Conservation (phyloP, 140 eudicot genomes). For the Flaveria floridana region DNA sequence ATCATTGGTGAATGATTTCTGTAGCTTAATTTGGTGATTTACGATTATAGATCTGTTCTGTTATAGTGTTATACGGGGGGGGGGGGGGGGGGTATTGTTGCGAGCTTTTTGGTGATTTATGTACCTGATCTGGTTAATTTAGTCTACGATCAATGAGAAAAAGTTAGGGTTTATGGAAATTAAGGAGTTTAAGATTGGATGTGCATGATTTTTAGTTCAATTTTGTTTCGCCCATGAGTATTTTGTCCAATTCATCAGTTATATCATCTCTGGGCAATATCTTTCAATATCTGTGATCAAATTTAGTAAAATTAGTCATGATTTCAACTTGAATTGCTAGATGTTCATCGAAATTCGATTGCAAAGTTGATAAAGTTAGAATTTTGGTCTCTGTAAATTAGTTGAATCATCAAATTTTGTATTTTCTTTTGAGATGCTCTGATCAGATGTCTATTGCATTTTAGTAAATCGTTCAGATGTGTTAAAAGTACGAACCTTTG, state of each 20-base stretch:
- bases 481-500: no score
- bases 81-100: constrained; percentile 19
- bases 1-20: constrained; percentile 26
- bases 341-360: constrained; percentile 2
- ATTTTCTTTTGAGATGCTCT: neutral
- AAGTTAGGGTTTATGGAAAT: constrained; percentile 3
- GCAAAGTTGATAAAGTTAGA: constrained; percentile 7
- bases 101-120: neutral
- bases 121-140: constrained; percentile 30
- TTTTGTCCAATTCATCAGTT: constrained; percentile 20
- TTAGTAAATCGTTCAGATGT: neutral
- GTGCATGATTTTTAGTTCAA: constrained; percentile 23
- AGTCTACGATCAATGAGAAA: constrained; percentile 18
- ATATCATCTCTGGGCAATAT: constrained; percentile 16
- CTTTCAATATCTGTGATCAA: constrained; percentile 1
- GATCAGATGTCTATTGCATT: constrained; percentile 13
- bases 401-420: neutral
- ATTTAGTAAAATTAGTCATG: constrained; percentile 10
- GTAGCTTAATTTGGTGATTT: neutral
- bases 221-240: neutral
- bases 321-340: constrained; percentile 14
- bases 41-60: constrained; percentile 26
- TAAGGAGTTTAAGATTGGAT: constrained; percentile 8
- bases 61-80: constrained; percentile 15
- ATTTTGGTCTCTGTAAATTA: constrained; percentile 9